Percentiles rank a stretch among this genome's conserved stretches.
These are phyloP conservation scores for Cercospora janseana DNA, from an alignment of 2,329 filamentous ascomycete species.

Conservation along the genomic window DNA sequence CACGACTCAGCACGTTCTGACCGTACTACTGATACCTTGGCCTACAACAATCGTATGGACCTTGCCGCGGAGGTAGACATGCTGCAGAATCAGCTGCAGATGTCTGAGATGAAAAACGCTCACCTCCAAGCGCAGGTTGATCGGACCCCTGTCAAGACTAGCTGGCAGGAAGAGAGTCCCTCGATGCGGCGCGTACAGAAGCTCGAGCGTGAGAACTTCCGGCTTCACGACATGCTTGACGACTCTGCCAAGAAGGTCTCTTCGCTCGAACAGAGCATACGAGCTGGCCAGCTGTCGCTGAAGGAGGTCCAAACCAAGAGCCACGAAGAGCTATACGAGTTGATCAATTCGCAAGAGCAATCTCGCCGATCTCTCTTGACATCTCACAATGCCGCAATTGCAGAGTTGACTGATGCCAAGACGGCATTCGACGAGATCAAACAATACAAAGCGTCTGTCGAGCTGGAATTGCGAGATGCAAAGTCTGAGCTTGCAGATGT, in stretches of 20 bases:
- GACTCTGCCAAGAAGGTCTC: conserved; percentile 92
- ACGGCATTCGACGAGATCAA: conserved; percentile 82
- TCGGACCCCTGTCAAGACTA: conserved; percentile 59
- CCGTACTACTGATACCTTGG: conserved; percentile 76
- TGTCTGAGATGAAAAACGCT: conserved; percentile 91
- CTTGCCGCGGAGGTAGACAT: conserved; percentile 86
- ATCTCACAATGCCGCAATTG: conserved; percentile 79
- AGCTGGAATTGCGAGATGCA: conserved; percentile 82
- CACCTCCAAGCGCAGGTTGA: conserved; percentile 87
- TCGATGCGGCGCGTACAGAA: conserved; percentile 81
- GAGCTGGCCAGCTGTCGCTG: conserved; percentile 80
- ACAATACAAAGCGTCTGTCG: conserved; percentile 72
- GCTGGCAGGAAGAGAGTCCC: conserved; percentile 70
- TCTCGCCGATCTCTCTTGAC: conserved; percentile 77
- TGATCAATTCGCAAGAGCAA: conserved; percentile 90
- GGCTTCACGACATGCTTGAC: conserved; percentile 90
- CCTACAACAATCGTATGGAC: conserved; percentile 86
- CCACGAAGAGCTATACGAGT: conserved; percentile 88
- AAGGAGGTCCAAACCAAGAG: conserved; percentile 90
- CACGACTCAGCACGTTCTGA: conserved; percentile 82
- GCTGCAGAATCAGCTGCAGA: conserved; percentile 88
- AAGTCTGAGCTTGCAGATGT: conserved; percentile 82
- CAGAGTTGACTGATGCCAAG: conserved; percentile 83
- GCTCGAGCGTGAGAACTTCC: conserved; percentile 85
- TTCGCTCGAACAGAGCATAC: conserved; percentile 79